Conservation (phyloP, 352 stramenopile species). For the Aphanomyces cochlioides region DNA sequence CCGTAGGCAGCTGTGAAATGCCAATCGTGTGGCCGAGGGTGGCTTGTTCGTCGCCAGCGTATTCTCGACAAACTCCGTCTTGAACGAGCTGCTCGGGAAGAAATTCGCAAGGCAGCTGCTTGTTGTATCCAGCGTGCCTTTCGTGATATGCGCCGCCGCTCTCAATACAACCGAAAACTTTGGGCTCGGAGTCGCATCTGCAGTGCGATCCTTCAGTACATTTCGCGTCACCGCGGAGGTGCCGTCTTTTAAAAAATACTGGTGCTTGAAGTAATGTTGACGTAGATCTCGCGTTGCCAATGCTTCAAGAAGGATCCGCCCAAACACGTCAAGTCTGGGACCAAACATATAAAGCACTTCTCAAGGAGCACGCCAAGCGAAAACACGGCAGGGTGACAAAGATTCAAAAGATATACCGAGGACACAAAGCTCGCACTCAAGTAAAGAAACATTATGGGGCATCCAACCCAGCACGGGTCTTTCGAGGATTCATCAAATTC, state of each 20-base stretch:
- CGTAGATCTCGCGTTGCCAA: too few relatives aligned
- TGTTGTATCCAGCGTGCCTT: background rate
- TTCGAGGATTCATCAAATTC: conserved; percentile 1
- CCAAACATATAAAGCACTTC: background rate
- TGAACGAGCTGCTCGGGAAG: background rate
- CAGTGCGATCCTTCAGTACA: background rate
- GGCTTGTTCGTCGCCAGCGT: conserved; percentile 5
- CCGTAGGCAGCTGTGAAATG: conserved; percentile 17
- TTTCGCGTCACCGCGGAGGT: background rate
- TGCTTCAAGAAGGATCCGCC: background rate
- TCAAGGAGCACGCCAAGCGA: background rate
- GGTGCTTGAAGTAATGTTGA: too few relatives aligned
- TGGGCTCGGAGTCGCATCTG: background rate
- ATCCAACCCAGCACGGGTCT: background rate
- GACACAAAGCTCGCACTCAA: conserved; percentile 4
- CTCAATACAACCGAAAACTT: background rate
- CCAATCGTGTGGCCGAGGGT: conserved; percentile 17
- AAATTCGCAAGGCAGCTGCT: background rate
- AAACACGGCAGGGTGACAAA: background rate
- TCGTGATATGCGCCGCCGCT: background rate
- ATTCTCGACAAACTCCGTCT: conserved; percentile 3
- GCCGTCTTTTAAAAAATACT: too few relatives aligned
- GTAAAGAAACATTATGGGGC: conserved; percentile 2
- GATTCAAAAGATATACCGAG: conserved; percentile 13
- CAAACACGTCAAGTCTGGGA: background rate